phyloP scores from a whole-genome alignment of 2,329 filamentous ascomycete genomes.

The Colletotrichum sp. region DNA sequence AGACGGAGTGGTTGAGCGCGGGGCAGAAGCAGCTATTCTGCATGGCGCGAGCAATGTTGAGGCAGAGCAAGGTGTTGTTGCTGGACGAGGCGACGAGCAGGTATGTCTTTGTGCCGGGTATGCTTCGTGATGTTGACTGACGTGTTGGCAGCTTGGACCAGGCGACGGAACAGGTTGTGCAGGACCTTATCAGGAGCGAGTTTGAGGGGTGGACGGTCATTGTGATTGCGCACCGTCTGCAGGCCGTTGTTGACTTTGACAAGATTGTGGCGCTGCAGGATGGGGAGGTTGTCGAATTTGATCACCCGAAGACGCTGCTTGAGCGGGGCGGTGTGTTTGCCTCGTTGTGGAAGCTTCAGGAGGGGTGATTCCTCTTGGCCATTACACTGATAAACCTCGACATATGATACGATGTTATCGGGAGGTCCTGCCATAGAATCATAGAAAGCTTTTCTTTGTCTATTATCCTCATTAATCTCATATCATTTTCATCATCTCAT shows the following conservation, averaged over 20 bases:
- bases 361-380: neutral
- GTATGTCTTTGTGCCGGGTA: conserved; percentile 23
- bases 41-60: conserved; percentile 33
- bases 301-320: neutral
- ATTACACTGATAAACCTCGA: neutral
- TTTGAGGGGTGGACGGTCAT: conserved; percentile 51
- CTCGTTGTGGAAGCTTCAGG: conserved; percentile 5
- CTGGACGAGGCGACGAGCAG: conserved; percentile 45
- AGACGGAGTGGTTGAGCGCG: conserved; percentile 34
- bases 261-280: conserved; percentile 37
- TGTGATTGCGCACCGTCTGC: conserved; percentile 43
- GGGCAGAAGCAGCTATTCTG: conserved; percentile 38
- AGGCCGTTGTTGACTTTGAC: conserved; percentile 57
- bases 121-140: conserved; percentile 33
- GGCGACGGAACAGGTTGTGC: conserved; percentile 35
- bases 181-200: conserved; percentile 30
- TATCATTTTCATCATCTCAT: neutral
- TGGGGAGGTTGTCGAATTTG: neutral
- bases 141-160: conserved; percentile 29
- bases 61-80: conserved; percentile 30
- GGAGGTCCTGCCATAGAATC: fast-evolving
- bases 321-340: neutral
- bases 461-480: neutral
- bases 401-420: neutral
- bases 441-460: neutral